Evolutionary conservation across 2,329 filamentous ascomycete species (phyloP).

Genomic region (Alternaria novae-zelandiae): DNA sequence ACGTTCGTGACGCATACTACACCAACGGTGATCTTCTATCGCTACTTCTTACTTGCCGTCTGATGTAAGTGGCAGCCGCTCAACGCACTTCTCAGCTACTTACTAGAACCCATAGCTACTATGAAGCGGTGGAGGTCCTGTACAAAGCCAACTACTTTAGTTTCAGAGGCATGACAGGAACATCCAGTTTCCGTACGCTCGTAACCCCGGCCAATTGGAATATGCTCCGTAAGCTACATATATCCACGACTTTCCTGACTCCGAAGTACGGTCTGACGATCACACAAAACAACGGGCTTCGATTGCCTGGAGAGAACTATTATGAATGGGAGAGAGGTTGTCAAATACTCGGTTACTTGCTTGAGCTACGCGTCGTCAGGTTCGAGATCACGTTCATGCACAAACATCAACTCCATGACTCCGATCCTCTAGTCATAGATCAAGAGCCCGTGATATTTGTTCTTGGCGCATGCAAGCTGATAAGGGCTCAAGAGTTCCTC

Average conservation of each 20-base stretch:
- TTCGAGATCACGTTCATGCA: slow-evolving; percentile 11
- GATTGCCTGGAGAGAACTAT: too few species aligned
- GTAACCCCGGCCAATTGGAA: slow-evolving; percentile 7
- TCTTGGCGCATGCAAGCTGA: not conserved
- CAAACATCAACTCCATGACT: not conserved
- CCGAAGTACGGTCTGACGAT: not conserved
- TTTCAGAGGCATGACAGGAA: slow-evolving; percentile 11
- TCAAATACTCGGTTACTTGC: slow-evolving; percentile 4
- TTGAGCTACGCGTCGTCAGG: slow-evolving; percentile 1
- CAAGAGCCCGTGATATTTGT: not conserved
- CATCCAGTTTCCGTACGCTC: not conserved
- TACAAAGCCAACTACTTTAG: slow-evolving; percentile 14
- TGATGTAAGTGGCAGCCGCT: not conserved
- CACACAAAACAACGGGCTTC: too few species aligned
- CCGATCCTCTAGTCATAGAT: not conserved
- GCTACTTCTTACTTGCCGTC: not conserved
- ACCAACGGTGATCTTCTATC: not conserved
- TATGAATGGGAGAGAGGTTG: not conserved
- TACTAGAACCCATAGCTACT: not conserved
- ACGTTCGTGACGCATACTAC: not conserved
- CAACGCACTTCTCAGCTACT: not conserved
- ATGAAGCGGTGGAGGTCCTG: slow-evolving; percentile 11
- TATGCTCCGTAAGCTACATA: slow-evolving; percentile 5
- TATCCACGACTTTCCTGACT: slow-evolving; percentile 16
- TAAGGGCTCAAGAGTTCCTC: not conserved